Conservation (phyloP, 2,329 filamentous ascomycete genomes). For the Penicillium vulpinum region DNA sequence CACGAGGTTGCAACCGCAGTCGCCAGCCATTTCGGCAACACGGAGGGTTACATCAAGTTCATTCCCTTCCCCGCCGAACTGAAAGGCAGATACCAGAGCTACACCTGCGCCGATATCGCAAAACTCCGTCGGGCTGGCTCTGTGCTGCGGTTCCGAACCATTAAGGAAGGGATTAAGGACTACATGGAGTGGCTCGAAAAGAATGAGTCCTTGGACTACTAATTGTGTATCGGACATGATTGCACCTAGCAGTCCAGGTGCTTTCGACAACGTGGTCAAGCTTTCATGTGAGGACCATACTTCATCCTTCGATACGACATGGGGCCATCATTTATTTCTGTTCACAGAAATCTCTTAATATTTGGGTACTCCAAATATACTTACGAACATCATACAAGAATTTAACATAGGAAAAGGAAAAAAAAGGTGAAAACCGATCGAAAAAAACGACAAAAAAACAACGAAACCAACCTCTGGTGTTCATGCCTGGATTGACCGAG, state of each 20-base stretch:
- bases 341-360: neutral
- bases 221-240: neutral
- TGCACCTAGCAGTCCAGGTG: neutral
- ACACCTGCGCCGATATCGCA: constrained; percentile 2
- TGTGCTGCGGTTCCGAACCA: neutral
- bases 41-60: neutral
- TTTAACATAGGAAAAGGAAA: neutral
- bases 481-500: neutral
- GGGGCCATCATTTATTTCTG: neutral
- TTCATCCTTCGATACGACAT: neutral
- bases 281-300: neutral
- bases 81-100: neutral
- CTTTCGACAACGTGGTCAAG: neutral
- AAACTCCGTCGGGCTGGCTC: constrained; percentile 6
- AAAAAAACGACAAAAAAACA: neutral
- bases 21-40: neutral
- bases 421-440: neutral
- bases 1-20: neutral
- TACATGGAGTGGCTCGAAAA: constrained; percentile 8
- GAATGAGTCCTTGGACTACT: neutral
- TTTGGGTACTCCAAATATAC: neutral
- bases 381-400: neutral
- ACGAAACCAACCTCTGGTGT: neutral
- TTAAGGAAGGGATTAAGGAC: neutral
- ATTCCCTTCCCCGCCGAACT: neutral